phyloP scores from a whole-genome alignment of 169 alveolate genomes.

The Theileria sp. region DNA sequence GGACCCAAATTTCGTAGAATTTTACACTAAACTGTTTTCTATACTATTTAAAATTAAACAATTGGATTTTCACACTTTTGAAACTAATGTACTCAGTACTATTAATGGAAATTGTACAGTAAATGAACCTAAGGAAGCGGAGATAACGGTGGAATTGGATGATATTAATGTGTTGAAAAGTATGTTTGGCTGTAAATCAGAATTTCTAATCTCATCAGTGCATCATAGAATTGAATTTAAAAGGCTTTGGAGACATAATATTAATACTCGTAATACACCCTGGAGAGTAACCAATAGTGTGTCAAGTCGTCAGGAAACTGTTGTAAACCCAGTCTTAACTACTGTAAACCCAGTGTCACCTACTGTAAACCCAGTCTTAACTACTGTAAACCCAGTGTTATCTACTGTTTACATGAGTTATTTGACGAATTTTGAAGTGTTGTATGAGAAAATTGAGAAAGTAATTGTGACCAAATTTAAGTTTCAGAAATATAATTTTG shows the following conservation, averaged over 20 bases:
- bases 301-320: too few relatives aligned
- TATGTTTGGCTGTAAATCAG: slow-evolving; percentile 42
- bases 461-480: neutral
- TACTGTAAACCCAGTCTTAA: neutral
- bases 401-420: neutral
- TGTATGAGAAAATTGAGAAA: slow-evolving; percentile 7
- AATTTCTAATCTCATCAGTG: slow-evolving; percentile 49
- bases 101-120: neutral
- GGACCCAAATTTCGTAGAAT: slow-evolving; percentile 54
- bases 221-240: slow-evolving; percentile 61
- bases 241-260: slow-evolving; percentile 55
- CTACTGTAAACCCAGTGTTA: too few relatives aligned
- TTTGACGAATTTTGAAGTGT: neutral
- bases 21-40: slow-evolving; percentile 30
- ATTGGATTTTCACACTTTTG: slow-evolving; percentile 24
- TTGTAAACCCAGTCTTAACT: neutral
- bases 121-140: neutral
- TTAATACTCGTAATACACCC: slow-evolving; percentile 29
- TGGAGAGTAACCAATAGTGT: slow-evolving; percentile 24
- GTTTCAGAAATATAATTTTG: neutral
- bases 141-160: neutral
- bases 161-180: slow-evolving; percentile 13
- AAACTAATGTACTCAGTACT: slow-evolving; percentile 11
- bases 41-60: slow-evolving; percentile 15
- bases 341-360: too few relatives aligned